phyloP scores from a whole-genome alignment of 495 filamentous ascomycete species.

The Penicillium taxi region DNA sequence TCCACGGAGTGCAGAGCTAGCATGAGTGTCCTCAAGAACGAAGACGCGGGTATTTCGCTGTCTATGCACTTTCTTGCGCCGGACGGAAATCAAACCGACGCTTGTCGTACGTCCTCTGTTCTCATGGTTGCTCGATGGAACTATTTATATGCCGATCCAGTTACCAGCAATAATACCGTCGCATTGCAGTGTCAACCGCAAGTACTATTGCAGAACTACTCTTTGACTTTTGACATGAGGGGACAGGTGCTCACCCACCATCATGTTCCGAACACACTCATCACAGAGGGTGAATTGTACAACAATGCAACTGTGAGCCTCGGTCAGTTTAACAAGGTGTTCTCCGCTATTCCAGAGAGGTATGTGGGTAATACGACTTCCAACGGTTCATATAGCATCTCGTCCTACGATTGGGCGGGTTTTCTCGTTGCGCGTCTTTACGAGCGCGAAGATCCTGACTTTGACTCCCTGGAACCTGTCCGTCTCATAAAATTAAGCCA shows the following conservation, averaged over 20 bases:
- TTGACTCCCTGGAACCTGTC: slow-evolving; percentile 20
- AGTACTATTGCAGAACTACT: slow-evolving; percentile 19
- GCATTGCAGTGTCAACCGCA: slow-evolving; percentile 33
- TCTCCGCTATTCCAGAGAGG: slow-evolving; percentile 33
- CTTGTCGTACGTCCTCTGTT: slow-evolving; percentile 31
- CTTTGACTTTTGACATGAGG: slow-evolving; percentile 27
- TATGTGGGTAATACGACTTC: slow-evolving; percentile 25
- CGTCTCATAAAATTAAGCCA: slow-evolving; percentile 23
- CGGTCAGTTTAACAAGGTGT: slow-evolving; percentile 37
- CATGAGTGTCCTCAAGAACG: slow-evolving; percentile 20
- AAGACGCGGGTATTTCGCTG: slow-evolving; percentile 21
- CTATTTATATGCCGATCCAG: slow-evolving; percentile 18
- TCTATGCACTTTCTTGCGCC: slow-evolving; percentile 36
- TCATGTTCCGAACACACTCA: slow-evolving; percentile 13
- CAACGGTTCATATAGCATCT: slow-evolving; percentile 24
- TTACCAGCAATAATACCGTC: slow-evolving; percentile 28
- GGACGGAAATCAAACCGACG: slow-evolving; percentile 16
- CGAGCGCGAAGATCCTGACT: slow-evolving; percentile 19
- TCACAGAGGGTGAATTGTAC: slow-evolving; percentile 27
- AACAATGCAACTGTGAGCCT: slow-evolving; percentile 34
- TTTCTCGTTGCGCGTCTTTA: slow-evolving; percentile 36
- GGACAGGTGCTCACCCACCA: slow-evolving; percentile 23
- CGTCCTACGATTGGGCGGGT: slow-evolving; percentile 37
- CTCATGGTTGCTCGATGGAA: slow-evolving; percentile 37
- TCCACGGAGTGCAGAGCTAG: slow-evolving; percentile 22